A percentile compares a stretch with the other conserved stretches of the same genome.
Conservation (phyloP, 2,329 filamentous ascomycete genomes). For the Aspergillus ochraceus region DNA sequence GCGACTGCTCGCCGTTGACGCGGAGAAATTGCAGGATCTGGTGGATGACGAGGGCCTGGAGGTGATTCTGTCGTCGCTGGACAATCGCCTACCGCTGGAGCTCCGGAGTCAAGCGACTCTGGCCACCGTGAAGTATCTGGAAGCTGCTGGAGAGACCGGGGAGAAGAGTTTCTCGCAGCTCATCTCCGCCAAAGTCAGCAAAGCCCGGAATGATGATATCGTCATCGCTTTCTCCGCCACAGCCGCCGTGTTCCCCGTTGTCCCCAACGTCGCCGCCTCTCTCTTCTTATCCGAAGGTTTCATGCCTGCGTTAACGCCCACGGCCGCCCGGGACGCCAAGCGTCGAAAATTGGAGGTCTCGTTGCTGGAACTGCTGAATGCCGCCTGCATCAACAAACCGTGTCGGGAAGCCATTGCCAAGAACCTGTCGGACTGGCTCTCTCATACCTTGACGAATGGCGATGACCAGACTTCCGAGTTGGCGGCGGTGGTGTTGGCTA, state of each 20-base stretch:
- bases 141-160: constrained; percentile 71
- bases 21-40: constrained; percentile 47
- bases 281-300: constrained; percentile 91
- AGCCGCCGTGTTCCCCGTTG: constrained; percentile 81
- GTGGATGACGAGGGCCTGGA: constrained; percentile 74
- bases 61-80: constrained; percentile 80
- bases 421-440: constrained; percentile 83
- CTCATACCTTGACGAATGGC: constrained; percentile 75
- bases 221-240: constrained; percentile 94
- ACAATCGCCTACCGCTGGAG: constrained; percentile 72
- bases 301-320: constrained; percentile 69
- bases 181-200: constrained; percentile 69
- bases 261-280: constrained; percentile 70
- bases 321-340: constrained; percentile 79
- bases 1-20: constrained; percentile 57
- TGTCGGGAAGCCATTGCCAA: constrained; percentile 83
- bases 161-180: constrained; percentile 70
- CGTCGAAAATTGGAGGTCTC: constrained; percentile 83
- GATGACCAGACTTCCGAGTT: constrained; percentile 53
- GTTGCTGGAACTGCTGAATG: constrained; percentile 84
- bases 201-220: constrained; percentile 81
- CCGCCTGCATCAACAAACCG: constrained; percentile 79
- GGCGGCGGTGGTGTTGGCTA: constrained; percentile 74
- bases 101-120: constrained; percentile 81
- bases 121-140: constrained; percentile 79